These are phyloP conservation scores for Corynespora cassiicola DNA, from an alignment of 2,329 filamentous ascomycete genomes.

Conservation along the genomic window DNA sequence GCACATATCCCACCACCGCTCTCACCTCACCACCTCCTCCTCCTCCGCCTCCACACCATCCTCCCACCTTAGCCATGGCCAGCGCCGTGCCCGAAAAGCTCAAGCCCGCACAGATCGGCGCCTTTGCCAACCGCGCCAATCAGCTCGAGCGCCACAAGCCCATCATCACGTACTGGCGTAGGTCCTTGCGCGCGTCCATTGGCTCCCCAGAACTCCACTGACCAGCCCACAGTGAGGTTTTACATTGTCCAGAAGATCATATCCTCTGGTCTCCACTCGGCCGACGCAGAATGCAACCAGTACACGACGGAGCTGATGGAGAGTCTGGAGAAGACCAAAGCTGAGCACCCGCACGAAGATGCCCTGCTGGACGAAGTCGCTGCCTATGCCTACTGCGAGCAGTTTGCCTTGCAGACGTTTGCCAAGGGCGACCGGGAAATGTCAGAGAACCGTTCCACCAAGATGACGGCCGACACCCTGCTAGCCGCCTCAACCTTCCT, in stretches of 20 bases:
- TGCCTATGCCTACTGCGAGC: conserved; percentile 90
- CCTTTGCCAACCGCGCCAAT: conserved; percentile 81
- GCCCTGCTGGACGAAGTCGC: conserved; percentile 84
- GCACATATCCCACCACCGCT: conserved; percentile 1
- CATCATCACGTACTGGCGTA: conserved; percentile 94
- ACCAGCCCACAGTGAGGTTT: conserved; percentile 30
- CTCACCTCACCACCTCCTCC: not conserved
- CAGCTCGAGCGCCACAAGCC: conserved; percentile 87
- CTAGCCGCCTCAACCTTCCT: conserved; percentile 92
- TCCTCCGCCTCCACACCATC: conserved; percentile 3
- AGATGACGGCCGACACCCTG: conserved; percentile 93
- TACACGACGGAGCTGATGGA: conserved; percentile 91
- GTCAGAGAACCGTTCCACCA: conserved; percentile 81
- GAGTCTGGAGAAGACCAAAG: conserved; percentile 83
- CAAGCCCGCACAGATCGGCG: conserved; percentile 80
- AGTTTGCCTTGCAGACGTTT: conserved; percentile 91
- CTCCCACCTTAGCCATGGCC: conserved; percentile 64
- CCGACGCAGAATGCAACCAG: conserved; percentile 76
- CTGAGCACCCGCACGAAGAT: conserved; percentile 76
- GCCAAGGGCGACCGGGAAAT: conserved; percentile 82
- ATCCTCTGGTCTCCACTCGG: conserved; percentile 76
- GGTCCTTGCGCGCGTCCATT: conserved; percentile 42
- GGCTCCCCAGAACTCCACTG: conserved; percentile 15
- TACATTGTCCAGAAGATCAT: conserved; percentile 94
- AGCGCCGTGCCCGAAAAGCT: conserved; percentile 73